Evolutionary conservation across 176 grass and related monocot genomes (phyloP).

Genomic region (Oryza australiensis): DNA sequence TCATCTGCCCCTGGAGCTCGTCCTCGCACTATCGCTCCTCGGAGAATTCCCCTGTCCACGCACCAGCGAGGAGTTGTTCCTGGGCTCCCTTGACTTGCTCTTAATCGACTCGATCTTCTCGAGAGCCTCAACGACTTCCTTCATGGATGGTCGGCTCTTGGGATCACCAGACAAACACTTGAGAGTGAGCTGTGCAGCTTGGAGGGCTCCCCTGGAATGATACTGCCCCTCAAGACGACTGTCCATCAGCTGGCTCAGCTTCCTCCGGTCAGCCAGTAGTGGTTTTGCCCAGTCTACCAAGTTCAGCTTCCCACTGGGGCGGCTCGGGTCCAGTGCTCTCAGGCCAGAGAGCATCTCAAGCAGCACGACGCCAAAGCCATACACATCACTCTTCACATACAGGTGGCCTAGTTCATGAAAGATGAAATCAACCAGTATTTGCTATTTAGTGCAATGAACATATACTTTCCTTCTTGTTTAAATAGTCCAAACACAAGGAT

Average conservation of each 20-base stretch:
- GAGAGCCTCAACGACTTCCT: constrained; percentile 74
- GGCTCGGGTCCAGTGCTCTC: constrained; percentile 53
- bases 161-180: constrained; percentile 68
- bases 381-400: constrained; percentile 96
- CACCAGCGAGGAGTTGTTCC: constrained; percentile 25
- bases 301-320: constrained; percentile 50
- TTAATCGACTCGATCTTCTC: constrained; percentile 69
- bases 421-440: background rate
- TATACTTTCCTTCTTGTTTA: background rate
- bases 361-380: constrained; percentile 79
- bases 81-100: constrained; percentile 41
- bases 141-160: constrained; percentile 83
- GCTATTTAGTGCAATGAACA: background rate
- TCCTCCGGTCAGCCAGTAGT: constrained; percentile 63
- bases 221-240: constrained; percentile 69
- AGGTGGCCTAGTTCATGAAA: constrained; percentile 60
- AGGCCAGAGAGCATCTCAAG: constrained; percentile 82
- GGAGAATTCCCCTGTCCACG: constrained; percentile 16
- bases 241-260: constrained; percentile 72
- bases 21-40: constrained; percentile 34
- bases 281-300: constrained; percentile 77
- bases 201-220: constrained; percentile 61
- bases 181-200: constrained; percentile 69
- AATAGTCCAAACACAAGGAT: background rate
- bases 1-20: constrained; percentile 39